Conservation (phyloP, 345 rosid species). For the Brassica napus region DNA sequence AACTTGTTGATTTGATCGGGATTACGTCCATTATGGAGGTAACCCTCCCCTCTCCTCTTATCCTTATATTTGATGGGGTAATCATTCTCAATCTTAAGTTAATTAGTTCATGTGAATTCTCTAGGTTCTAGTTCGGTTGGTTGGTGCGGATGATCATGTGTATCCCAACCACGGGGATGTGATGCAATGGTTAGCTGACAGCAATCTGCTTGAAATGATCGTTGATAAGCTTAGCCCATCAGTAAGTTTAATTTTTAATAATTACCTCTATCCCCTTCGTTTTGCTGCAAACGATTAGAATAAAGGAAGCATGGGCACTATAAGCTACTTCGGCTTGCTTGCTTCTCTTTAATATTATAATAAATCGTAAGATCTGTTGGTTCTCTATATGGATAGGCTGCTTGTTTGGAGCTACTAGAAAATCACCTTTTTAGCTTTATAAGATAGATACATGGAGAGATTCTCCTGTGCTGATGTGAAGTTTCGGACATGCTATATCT, state of each 20-base stretch:
- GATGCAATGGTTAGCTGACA: constrained; percentile 97
- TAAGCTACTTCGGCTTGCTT: constrained; percentile 13
- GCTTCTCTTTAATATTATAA: background rate
- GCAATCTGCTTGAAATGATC: constrained; percentile 93
- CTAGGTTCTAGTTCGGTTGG: constrained; percentile 89
- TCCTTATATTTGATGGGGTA: constrained; percentile 7
- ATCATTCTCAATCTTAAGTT: constrained; percentile 16
- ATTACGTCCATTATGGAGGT: constrained; percentile 99
- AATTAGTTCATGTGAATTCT: constrained; percentile 13
- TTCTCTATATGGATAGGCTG: constrained; percentile 9
- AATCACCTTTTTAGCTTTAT: constrained; percentile 10
- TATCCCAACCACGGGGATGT: constrained; percentile 92
- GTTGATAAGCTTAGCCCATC: constrained; percentile 88
- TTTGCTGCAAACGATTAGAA: background rate
- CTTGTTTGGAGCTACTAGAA: constrained; percentile 6
- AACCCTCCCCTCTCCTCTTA: constrained; percentile 10
- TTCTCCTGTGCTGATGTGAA: constrained; percentile 5
- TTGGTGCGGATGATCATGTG: constrained; percentile 92
- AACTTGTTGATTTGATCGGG: constrained; percentile 94
- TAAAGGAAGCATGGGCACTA: constrained; percentile 4
- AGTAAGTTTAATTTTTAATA: constrained; percentile 48
- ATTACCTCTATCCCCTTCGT: constrained; percentile 9
- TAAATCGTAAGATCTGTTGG: constrained; percentile 16
- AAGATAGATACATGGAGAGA: background rate
- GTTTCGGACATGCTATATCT: constrained; percentile 4